A percentile compares a stretch with the other conserved stretches of the same genome.
These are phyloP conservation scores for Brasilioporus rufonigricans DNA, from an alignment of 768 basidiomycete genomes.

Conservation along the genomic window DNA sequence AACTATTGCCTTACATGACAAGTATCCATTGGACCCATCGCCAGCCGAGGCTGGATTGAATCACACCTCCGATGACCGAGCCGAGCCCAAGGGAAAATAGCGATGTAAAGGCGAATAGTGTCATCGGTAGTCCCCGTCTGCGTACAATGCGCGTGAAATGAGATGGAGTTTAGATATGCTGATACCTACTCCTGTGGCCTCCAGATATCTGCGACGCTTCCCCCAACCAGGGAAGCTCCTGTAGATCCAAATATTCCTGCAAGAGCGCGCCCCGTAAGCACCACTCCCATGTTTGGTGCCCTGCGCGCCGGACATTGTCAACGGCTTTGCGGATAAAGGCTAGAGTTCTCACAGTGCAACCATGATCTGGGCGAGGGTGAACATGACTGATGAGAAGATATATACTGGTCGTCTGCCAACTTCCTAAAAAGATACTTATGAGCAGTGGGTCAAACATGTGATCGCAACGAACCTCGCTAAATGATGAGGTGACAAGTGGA, in stretches of 20 bases:
- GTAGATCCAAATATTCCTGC: constrained; percentile 64
- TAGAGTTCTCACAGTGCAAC: constrained; percentile 26
- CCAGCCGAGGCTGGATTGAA: constrained; percentile 68
- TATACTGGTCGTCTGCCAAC: constrained; percentile 65
- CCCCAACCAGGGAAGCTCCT: constrained; percentile 64
- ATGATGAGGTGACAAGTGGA: constrained; percentile 61
- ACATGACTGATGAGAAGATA: constrained; percentile 47
- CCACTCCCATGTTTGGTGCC: constrained; percentile 47
- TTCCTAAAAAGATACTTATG: constrained; percentile 38
- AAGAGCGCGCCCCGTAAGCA: constrained; percentile 57
- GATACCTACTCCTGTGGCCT: constrained; percentile 49
- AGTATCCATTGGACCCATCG: constrained; percentile 84
- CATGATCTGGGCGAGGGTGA: constrained; percentile 49
- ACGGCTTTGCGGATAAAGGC: background rate
- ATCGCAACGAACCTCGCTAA: constrained; percentile 47
- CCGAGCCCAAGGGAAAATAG: constrained; percentile 61
- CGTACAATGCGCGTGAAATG: background rate
- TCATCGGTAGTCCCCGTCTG: constrained; percentile 77
- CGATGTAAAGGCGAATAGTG: constrained; percentile 59
- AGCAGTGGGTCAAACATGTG: background rate
- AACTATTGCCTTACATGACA: constrained; percentile 43
- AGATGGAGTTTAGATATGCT: background rate
- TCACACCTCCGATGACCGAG: constrained; percentile 60
- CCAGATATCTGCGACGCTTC: constrained; percentile 73
- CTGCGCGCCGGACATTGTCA: constrained; percentile 16